Evolutionary conservation across 352 stramenopile species (phyloP), one percentile per base, ranked within the genome.

Genomic region (Globisporangium radiosum): DNA sequence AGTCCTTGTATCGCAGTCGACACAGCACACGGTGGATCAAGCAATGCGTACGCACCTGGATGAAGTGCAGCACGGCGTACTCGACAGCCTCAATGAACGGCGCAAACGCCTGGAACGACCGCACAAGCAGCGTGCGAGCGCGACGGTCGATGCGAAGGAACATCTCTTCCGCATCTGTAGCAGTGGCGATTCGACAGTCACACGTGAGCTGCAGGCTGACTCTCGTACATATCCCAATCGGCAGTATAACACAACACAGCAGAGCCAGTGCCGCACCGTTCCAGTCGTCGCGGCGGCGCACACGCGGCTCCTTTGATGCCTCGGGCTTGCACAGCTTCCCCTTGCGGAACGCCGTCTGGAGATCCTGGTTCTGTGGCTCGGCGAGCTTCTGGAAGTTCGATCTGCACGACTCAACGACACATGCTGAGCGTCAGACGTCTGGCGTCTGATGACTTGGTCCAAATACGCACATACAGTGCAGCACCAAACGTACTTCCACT

Each of bases 301-400:
- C 64, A 14, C 62, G 65, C 57, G 72, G 70, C 62, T 83, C 68
- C 44, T 76, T 71, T 17, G 60, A 65, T 9, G 70, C 66, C 36
- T 71, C 70, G 10, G 70, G 64, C 13, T 56, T 56, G 40, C 66
- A 59, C 4, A 80, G 66, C 47, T 73, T 78, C 17, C 78, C 81
- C 56, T 90, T 81, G 13, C 80, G 81, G 57, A 94, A 94, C 7
- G 76, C 79, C 10, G 64, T 83, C 60, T 91, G 82, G 43, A 92
- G 52, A 0, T 81, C 74, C 66, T 89, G 68, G 63, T 94, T 92
- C 48, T 88, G 71, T 9, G 81, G 81, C 48, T 89, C 76, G 1
- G 84, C 81, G 14, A 94, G 69, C 59, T 92, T 89, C 64, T 92
- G 67, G 58, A 94, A 92, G 65, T 94, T 92, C 38, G 82, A 92